These are phyloP conservation scores for Nemania serpens DNA, from an alignment of 2,329 filamentous ascomycete species.

Conservation along the genomic window DNA sequence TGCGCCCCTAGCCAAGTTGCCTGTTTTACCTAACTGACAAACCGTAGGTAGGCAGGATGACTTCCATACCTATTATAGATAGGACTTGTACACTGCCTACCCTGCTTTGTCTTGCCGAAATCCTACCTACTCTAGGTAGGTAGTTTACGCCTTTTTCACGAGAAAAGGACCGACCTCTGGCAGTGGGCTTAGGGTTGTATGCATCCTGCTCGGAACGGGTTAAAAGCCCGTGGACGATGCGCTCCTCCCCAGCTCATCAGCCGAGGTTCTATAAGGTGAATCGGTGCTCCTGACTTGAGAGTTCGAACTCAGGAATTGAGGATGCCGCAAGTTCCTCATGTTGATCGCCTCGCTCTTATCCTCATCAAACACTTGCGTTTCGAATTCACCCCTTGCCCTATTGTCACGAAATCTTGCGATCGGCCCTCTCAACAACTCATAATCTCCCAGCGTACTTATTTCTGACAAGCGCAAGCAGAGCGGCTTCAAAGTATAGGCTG, in stretches of 20 bases:
- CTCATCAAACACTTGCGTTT: too few relatives aligned
- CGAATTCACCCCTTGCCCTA: too few relatives aligned
- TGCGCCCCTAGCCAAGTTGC: neutral
- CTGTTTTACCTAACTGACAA: neutral
- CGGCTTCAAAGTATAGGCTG: neutral
- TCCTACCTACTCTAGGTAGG: neutral
- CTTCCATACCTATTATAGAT: neutral
- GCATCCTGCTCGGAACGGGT: neutral
- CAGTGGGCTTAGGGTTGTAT: neutral
- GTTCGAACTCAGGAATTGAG: too few relatives aligned
- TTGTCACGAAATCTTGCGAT: too few relatives aligned
- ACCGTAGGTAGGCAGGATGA: neutral
- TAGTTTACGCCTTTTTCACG: neutral
- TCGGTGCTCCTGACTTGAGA: neutral
- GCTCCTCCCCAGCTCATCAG: neutral
- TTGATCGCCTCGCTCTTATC: too few relatives aligned
- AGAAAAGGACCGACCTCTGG: slow-evolving; percentile 2
- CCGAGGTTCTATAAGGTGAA: neutral
- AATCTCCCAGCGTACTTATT: too few relatives aligned
- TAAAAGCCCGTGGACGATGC: neutral
- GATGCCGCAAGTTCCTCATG: too few relatives aligned
- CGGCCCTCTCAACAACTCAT: too few relatives aligned
- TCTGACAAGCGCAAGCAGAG: neutral
- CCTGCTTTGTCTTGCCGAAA: neutral
- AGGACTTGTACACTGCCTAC: too few relatives aligned